Conservation (phyloP, 176 grass and related monocot genomes). For the Juncus effusus region DNA sequence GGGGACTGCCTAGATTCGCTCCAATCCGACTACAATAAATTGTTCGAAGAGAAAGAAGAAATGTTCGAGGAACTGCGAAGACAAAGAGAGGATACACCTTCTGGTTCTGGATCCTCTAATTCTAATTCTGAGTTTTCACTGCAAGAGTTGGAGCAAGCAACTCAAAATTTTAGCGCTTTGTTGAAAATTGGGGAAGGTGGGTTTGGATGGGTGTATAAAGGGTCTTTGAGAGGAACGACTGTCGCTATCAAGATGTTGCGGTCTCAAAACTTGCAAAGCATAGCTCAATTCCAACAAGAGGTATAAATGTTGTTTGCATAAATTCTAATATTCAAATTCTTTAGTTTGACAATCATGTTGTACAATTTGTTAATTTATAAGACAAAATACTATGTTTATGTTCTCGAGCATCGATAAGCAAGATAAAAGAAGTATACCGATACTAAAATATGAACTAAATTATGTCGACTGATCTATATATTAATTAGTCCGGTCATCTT, state of each 20-base stretch:
- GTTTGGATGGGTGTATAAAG: constrained; percentile 50
- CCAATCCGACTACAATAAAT: constrained; percentile 11
- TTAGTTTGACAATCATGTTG: no score
- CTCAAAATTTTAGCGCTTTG: constrained; percentile 27
- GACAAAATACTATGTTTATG: no score
- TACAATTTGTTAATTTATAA: no score
- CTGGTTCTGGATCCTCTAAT: background rate
- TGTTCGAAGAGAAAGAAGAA: constrained; percentile 15
- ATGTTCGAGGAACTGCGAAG: background rate
- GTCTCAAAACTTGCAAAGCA: constrained; percentile 31
- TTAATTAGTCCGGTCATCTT: no score
- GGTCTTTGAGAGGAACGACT: constrained; percentile 37
- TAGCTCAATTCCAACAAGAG: constrained; percentile 59
- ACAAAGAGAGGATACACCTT: constrained; percentile 13
- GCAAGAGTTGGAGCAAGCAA: constrained; percentile 48
- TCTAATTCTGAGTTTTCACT: constrained; percentile 35
- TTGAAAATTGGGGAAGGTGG: constrained; percentile 57
- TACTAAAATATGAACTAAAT: no score
- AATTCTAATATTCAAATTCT: background rate
- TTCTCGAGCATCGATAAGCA: no score
- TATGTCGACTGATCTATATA: no score
- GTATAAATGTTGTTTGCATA: constrained; percentile 7
- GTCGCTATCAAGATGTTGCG: constrained; percentile 56
- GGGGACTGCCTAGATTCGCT: constrained; percentile 13
- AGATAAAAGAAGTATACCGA: no score